Conservation (phyloP, 371 early-diverging fungal species). For the Mortierella sp. region DNA sequence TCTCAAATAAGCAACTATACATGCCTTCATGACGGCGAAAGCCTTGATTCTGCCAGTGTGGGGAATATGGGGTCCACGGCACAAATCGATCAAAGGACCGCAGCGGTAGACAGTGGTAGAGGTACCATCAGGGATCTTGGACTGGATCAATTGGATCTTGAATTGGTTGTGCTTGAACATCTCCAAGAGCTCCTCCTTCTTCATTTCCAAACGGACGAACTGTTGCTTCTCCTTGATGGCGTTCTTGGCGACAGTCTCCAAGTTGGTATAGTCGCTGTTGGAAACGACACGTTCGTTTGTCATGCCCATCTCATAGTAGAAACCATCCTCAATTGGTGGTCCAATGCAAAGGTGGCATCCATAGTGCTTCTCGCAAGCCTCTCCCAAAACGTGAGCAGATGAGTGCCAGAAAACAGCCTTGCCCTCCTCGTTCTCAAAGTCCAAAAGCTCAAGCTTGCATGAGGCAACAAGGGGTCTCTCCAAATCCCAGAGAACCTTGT, state of each 20-base stretch:
- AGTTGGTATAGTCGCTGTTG: constrained; percentile 85
- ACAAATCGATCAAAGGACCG: constrained; percentile 99
- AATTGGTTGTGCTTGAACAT: constrained; percentile 99
- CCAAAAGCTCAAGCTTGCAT: constrained; percentile 91
- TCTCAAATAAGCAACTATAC: neutral
- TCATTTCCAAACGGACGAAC: constrained; percentile 92
- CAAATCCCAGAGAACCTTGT: constrained; percentile 96
- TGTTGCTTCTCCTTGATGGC: constrained; percentile 97
- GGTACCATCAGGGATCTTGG: constrained; percentile 96
- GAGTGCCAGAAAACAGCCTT: constrained; percentile 99
- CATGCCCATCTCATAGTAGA: constrained; percentile 98
- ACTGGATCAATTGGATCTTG: constrained; percentile 94
- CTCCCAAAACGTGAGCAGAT: constrained; percentile 99
- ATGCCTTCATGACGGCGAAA: constrained; percentile 90
- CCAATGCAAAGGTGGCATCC: constrained; percentile 98
- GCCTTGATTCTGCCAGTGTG: constrained; percentile 96
- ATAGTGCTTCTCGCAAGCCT: constrained; percentile 97
- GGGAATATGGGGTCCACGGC: constrained; percentile 98
- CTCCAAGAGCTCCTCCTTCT: constrained; percentile 94
- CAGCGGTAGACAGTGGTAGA: constrained; percentile 98
- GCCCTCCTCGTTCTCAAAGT: constrained; percentile 96
- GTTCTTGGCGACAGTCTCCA: constrained; percentile 89
- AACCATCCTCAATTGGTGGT: constrained; percentile 98
- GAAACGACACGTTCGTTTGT: constrained; percentile 80
- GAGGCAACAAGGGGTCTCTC: constrained; percentile 88